Evolutionary conservation across 768 basidiomycete species (phyloP).

Genomic region (Phylloporus sp.): DNA sequence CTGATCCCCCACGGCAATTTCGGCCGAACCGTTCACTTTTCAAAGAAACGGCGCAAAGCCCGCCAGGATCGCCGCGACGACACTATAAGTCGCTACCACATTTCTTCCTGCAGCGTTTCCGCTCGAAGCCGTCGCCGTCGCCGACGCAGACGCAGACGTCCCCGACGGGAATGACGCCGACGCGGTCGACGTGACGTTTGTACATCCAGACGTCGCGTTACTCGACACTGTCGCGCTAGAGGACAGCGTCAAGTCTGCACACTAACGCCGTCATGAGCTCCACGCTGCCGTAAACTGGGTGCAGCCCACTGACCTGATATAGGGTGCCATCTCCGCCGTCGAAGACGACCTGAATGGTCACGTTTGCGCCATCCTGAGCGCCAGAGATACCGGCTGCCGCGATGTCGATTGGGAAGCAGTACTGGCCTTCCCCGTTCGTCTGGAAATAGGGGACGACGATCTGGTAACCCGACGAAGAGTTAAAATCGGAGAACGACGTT

Average conservation of each 20-base stretch:
- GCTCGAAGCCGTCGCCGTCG: not conserved
- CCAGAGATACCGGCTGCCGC: conserved; percentile 34
- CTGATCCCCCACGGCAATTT: not conserved
- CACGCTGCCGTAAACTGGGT: not conserved
- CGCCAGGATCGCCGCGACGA: conserved; percentile 9
- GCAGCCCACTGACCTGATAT: conserved; percentile 50
- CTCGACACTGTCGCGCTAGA: conserved; percentile 46
- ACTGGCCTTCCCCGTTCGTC: conserved; percentile 49
- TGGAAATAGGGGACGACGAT: conserved; percentile 40
- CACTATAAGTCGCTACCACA: conserved; percentile 1
- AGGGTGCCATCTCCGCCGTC: conserved; percentile 62
- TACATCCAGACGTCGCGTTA: conserved; percentile 33
- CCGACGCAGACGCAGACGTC: conserved; percentile 3
- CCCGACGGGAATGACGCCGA: conserved; percentile 13
- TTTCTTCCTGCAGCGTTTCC: conserved; percentile 15
- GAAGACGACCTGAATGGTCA: conserved; percentile 68
- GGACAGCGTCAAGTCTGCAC: conserved; percentile 53
- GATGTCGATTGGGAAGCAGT: conserved; percentile 69
- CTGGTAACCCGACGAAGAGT: conserved; percentile 34
- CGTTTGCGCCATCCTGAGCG: conserved; percentile 51
- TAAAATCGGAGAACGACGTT: conserved; percentile 62
- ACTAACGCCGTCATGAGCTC: conserved; percentile 40
- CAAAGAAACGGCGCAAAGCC: conserved; percentile 11
- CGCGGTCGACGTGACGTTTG: conserved; percentile 29
- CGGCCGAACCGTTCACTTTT: not conserved